Conservation (phyloP, 1,139 yeast species). For the Yarrowia galli region DNA sequence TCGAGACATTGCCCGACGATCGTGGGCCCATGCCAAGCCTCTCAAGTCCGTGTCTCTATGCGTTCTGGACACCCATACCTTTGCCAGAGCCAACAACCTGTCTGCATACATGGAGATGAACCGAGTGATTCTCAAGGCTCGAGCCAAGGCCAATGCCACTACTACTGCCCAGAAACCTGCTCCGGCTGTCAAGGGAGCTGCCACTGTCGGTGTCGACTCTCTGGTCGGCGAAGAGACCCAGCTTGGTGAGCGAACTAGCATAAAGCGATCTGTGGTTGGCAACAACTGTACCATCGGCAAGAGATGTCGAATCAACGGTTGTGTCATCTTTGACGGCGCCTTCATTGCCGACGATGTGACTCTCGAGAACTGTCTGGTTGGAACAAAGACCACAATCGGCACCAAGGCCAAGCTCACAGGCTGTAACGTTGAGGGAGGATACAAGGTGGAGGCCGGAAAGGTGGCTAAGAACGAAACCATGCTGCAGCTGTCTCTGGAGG, state of each 20-base stretch:
- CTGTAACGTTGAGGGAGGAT: constrained; percentile 85
- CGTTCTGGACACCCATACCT: constrained; percentile 53
- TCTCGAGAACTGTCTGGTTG: constrained; percentile 89
- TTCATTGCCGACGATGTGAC: constrained; percentile 72
- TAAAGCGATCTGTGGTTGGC: constrained; percentile 85
- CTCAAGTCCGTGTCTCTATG: constrained; percentile 70
- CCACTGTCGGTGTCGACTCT: constrained; percentile 89
- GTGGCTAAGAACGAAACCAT: constrained; percentile 85
- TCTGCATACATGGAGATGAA: constrained; percentile 93
- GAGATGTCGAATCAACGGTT: constrained; percentile 87
- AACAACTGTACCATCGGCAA: constrained; percentile 79
- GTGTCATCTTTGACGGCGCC: constrained; percentile 76
- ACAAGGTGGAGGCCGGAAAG: constrained; percentile 64
- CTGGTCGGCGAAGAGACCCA: constrained; percentile 66
- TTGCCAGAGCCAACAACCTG: constrained; percentile 77
- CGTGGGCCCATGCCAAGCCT: constrained; percentile 80
- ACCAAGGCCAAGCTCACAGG: constrained; percentile 67
- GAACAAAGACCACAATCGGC: constrained; percentile 68
- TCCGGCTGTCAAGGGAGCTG: constrained; percentile 62
- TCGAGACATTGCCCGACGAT: constrained; percentile 86
- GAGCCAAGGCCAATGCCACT: constrained; percentile 46
- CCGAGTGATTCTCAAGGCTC: constrained; percentile 69
- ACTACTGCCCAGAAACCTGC: constrained; percentile 50
- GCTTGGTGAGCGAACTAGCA: constrained; percentile 80
- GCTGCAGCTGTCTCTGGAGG: constrained; percentile 67